Evolutionary conservation across 495 filamentous ascomycete genomes (phyloP).

Genomic region (Neurospora africana): DNA sequence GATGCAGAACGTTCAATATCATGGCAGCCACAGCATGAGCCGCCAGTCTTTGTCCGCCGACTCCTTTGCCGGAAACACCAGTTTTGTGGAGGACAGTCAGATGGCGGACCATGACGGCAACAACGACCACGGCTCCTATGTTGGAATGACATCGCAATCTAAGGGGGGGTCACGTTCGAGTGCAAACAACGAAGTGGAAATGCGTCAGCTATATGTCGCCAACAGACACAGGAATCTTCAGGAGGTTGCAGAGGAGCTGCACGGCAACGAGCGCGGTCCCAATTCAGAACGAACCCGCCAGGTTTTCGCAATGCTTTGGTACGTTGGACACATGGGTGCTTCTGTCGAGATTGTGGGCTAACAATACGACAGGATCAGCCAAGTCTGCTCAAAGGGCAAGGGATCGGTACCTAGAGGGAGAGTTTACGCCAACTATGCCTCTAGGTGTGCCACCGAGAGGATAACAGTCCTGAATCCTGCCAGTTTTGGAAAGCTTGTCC

Average conservation of each 20-base stretch:
- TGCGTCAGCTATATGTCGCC: conserved; percentile 69
- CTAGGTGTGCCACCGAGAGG: conserved; percentile 78
- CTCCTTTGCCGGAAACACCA: conserved; percentile 45
- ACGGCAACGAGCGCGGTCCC: conserved; percentile 50
- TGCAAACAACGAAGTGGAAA: conserved; percentile 81
- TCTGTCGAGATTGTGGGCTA: not conserved
- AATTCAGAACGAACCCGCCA: conserved; percentile 92
- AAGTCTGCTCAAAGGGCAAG: conserved; percentile 68
- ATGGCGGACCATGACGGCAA: conserved; percentile 57
- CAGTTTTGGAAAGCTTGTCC: conserved; percentile 93
- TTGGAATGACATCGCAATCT: conserved; percentile 33
- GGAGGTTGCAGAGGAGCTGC: conserved; percentile 72
- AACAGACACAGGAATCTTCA: conserved; percentile 66
- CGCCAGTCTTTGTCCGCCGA: conserved; percentile 41
- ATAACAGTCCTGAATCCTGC: conserved; percentile 91
- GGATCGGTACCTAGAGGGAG: conserved; percentile 81
- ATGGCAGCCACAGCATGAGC: conserved; percentile 39
- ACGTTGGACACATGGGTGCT: conserved; percentile 17
- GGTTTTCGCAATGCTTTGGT: conserved; percentile 98
- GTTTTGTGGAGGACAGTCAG: conserved; percentile 59
- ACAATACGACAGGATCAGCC: conserved; percentile 55
- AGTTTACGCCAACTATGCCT: conserved; percentile 89
- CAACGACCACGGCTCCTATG: conserved; percentile 52
- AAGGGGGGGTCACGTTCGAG: conserved; percentile 59
- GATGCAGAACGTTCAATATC: conserved; percentile 37